phyloP scores from a whole-genome alignment of 352 stramenopile species.

The Pseudoperonospora humuli region DNA sequence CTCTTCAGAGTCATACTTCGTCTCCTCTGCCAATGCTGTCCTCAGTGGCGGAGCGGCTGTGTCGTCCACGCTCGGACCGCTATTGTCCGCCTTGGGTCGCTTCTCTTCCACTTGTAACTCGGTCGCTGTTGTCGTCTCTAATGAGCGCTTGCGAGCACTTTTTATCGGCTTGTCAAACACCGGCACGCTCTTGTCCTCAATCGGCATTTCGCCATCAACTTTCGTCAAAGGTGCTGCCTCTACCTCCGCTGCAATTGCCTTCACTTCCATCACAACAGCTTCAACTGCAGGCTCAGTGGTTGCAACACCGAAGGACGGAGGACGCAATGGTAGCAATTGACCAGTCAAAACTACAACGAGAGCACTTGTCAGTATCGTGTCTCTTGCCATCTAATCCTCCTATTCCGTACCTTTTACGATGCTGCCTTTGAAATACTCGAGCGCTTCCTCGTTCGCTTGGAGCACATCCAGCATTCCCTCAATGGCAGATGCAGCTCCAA shows the following conservation, averaged over 20 bases:
- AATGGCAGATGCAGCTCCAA: conserved; percentile 41
- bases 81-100: conserved; percentile 11
- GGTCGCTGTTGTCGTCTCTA: conserved; percentile 22
- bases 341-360: conserved; percentile 32
- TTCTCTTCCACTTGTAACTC: conserved; percentile 9
- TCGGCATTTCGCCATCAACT: background rate
- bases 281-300: conserved; percentile 20
- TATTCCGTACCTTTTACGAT: conserved; percentile 38
- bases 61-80: background rate
- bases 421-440: conserved; percentile 56
- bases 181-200: conserved; percentile 20
- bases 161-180: conserved; percentile 19
- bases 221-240: background rate
- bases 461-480: conserved; percentile 38
- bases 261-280: conserved; percentile 12
- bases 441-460: conserved; percentile 29
- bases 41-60: conserved; percentile 9
- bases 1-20: conserved; percentile 24
- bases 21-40: conserved; percentile 14
- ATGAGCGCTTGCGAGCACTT: conserved; percentile 25
- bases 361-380: background rate
- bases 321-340: conserved; percentile 23
- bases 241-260: conserved; percentile 7
- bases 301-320: conserved; percentile 32
- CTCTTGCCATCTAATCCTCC: background rate